A percentile compares a stretch with the other conserved stretches of the same genome.
These are phyloP conservation scores for Ophiostoma novo-ulmi DNA, from an alignment of 2,329 filamentous ascomycete species.

Conservation along the genomic window DNA sequence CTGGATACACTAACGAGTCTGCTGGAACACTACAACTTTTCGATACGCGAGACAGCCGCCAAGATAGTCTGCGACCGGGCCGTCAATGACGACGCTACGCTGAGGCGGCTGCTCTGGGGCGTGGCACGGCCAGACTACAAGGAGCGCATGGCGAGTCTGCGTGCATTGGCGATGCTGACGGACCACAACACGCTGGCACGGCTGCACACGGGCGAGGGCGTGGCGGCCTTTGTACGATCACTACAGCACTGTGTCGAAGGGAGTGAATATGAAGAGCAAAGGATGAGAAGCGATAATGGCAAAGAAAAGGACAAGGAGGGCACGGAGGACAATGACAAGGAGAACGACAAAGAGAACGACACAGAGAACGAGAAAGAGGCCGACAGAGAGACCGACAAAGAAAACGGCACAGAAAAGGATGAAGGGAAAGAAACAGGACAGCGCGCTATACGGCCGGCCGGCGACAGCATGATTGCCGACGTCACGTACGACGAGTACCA, in stretches of 20 bases:
- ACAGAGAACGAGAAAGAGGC: not conserved
- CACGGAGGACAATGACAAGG: not conserved
- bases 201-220: conserved; percentile 48
- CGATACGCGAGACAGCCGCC: conserved; percentile 63
- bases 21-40: conserved; percentile 64
- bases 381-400: not conserved
- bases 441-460: not conserved
- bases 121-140: conserved; percentile 57
- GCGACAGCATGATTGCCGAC: conserved; percentile 48
- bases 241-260: conserved; percentile 53
- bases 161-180: conserved; percentile 53
- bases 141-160: conserved; percentile 52
- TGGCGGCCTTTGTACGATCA: conserved; percentile 55
- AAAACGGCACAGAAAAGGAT: not conserved
- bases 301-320: not conserved
- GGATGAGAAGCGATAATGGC: not conserved
- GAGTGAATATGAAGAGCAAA: conserved; percentile 20
- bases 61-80: conserved; percentile 54
- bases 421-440: not conserved
- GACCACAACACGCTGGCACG: conserved; percentile 44
- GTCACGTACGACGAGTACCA: conserved; percentile 58
- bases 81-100: conserved; percentile 52
- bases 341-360: not conserved
- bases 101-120: conserved; percentile 50
- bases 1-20: conserved; percentile 62